Evolutionary conservation across 2,329 filamentous ascomycete species (phyloP).

Genomic region (Leptographium procerum): DNA sequence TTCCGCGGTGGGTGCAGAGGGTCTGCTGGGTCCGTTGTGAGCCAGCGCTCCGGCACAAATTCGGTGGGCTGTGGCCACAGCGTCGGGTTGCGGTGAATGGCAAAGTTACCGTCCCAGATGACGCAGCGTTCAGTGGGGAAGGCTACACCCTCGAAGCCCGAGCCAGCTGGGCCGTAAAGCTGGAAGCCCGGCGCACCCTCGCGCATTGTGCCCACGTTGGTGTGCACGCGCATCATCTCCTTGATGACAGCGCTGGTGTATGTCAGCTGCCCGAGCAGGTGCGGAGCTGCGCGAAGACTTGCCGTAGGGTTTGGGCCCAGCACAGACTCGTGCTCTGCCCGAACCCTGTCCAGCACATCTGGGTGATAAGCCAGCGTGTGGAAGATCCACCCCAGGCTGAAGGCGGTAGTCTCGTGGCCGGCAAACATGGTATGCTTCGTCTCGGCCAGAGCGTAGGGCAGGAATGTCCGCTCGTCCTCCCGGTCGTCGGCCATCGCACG

Average conservation of each 20-base stretch:
- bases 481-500: constrained; percentile 15
- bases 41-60: constrained; percentile 38
- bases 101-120: constrained; percentile 27
- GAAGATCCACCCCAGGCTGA: constrained; percentile 20
- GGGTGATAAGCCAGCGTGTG: constrained; percentile 21
- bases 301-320: constrained; percentile 27
- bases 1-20: constrained; percentile 25
- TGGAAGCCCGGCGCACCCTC: constrained; percentile 24
- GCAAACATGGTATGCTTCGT: constrained; percentile 24
- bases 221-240: constrained; percentile 42
- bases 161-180: constrained; percentile 23
- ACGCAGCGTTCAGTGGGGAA: constrained; percentile 33
- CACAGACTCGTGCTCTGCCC: constrained; percentile 37
- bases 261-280: constrained; percentile 35
- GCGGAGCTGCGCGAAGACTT: constrained; percentile 29
- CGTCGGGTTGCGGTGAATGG: constrained; percentile 25
- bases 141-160: constrained; percentile 23
- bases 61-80: constrained; percentile 31
- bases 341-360: constrained; percentile 16
- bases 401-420: constrained; percentile 27
- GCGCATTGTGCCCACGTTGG: constrained; percentile 35
- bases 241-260: constrained; percentile 45
- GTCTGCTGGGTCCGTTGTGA: constrained; percentile 22
- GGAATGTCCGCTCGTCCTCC: constrained; percentile 12
- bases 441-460: constrained; percentile 18